A percentile compares a stretch with the other conserved stretches of the same genome.
Evolutionary conservation across 768 basidiomycete genomes (phyloP).

Genomic region (Tulasnella sp.): DNA sequence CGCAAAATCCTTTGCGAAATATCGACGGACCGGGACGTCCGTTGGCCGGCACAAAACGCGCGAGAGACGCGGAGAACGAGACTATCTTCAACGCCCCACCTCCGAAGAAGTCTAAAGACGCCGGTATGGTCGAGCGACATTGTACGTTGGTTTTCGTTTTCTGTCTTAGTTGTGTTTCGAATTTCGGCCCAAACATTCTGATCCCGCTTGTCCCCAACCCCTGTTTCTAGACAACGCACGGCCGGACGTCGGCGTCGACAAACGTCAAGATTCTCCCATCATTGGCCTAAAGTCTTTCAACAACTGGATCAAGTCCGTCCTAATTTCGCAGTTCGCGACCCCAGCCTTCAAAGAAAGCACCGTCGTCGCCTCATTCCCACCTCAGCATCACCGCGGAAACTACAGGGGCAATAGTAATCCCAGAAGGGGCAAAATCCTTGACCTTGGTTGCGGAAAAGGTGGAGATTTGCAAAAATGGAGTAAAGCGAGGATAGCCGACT

Average conservation of each 20-base stretch:
- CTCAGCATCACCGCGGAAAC: not conserved
- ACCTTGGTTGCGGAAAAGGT: constrained; percentile 98
- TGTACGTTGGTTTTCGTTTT: constrained; percentile 49
- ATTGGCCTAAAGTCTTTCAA: constrained; percentile 97
- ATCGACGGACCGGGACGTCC: constrained; percentile 11
- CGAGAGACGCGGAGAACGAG: constrained; percentile 34
- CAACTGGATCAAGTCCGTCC: constrained; percentile 98
- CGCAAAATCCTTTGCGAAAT: constrained; percentile 27
- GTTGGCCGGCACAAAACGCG: constrained; percentile 38
- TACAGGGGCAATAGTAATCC: not conserved
- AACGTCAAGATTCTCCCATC: constrained; percentile 86
- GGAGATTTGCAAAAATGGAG: constrained; percentile 96
- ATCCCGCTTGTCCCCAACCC: constrained; percentile 16
- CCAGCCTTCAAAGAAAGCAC: constrained; percentile 53
- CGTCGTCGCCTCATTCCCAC: constrained; percentile 33
- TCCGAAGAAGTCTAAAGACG: constrained; percentile 58
- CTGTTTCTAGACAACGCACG: constrained; percentile 73
- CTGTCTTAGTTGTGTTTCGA: not conserved
- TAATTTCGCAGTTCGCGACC: constrained; percentile 86
- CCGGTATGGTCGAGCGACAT: constrained; percentile 69
- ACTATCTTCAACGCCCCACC: constrained; percentile 41
- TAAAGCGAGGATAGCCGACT: constrained; percentile 74
- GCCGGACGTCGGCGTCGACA: constrained; percentile 82
- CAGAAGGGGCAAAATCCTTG: constrained; percentile 71
- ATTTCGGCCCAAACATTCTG: constrained; percentile 11